Percentiles rank a stretch among this genome's conserved stretches.
phyloP scores from a whole-genome alignment of 352 stramenopile species.

The Phytophthora tubulina region DNA sequence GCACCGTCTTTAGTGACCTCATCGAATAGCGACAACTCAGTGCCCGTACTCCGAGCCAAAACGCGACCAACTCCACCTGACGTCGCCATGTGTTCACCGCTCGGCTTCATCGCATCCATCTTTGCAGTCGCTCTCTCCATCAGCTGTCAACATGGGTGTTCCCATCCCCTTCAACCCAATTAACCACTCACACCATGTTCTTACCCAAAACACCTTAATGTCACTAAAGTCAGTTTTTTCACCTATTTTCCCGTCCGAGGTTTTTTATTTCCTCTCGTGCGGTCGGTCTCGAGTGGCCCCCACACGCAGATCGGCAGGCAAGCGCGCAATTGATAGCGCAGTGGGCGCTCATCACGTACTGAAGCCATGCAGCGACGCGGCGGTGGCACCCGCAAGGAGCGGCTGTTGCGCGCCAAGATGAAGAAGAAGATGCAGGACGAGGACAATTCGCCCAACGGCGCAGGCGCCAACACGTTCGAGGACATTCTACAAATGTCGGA shows the following conservation, averaged over 20 bases:
- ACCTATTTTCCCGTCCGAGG: constrained; percentile 13
- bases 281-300: constrained; percentile 4
- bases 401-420: constrained; percentile 85
- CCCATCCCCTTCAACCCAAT: constrained; percentile 2
- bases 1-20: constrained; percentile 24
- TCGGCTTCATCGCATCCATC: not conserved
- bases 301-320: constrained; percentile 39
- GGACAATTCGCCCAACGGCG: constrained; percentile 50
- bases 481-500: constrained; percentile 93
- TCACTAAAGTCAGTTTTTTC: constrained; percentile 10
- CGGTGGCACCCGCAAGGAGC: constrained; percentile 80
- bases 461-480: constrained; percentile 70
- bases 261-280: constrained; percentile 27
- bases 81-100: no score
- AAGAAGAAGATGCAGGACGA: constrained; percentile 90
- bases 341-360: constrained; percentile 34
- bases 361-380: constrained; percentile 45
- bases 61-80: not conserved
- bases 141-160: not conserved
- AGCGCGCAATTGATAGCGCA: constrained; percentile 38
- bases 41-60: not conserved
- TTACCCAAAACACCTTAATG: not conserved
- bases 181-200: constrained; percentile 9
- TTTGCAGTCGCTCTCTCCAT: not conserved
- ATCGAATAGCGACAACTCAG: constrained; percentile 17